These are phyloP conservation scores for Phialophora verrucosa DNA, from an alignment of 2,329 filamentous ascomycete genomes.

Conservation along the genomic window DNA sequence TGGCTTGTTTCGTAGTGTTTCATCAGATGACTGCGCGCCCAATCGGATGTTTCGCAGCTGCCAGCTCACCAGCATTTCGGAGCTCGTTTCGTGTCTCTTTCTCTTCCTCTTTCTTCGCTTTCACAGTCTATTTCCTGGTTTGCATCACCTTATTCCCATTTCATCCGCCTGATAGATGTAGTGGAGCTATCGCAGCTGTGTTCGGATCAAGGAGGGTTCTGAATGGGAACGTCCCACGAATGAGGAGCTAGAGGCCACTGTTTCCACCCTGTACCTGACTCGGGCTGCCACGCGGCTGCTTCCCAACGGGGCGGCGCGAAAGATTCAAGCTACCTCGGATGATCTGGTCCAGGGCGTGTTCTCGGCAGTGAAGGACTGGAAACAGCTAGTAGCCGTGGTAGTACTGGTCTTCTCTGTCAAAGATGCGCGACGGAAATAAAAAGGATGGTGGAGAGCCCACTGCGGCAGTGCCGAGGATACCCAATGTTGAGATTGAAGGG, in stretches of 20 bases:
- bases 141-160: slow-evolving; percentile 5
- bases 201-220: slow-evolving; percentile 27
- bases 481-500: slow-evolving; percentile 13
- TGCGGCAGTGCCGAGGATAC: not conserved
- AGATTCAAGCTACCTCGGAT: slow-evolving; percentile 9
- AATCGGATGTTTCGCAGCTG: slow-evolving; percentile 23
- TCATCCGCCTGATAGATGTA: slow-evolving; percentile 7
- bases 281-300: slow-evolving; percentile 22
- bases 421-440: slow-evolving; percentile 11
- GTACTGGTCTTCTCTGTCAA: slow-evolving; percentile 16
- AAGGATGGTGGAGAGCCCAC: slow-evolving; percentile 10
- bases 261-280: slow-evolving; percentile 10
- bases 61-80: slow-evolving; percentile 18
- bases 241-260: slow-evolving; percentile 9
- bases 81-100: slow-evolving; percentile 12
- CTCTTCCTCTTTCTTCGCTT: slow-evolving; percentile 11
- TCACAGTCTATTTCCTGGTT: slow-evolving; percentile 1
- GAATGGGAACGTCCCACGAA: slow-evolving; percentile 14
- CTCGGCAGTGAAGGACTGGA: slow-evolving; percentile 19
- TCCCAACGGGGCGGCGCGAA: slow-evolving; percentile 23
- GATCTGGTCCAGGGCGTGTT: slow-evolving; percentile 20
- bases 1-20: slow-evolving; percentile 31
- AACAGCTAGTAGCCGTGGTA: slow-evolving; percentile 14
- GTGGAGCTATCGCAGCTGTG: slow-evolving; percentile 7
- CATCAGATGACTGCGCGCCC: slow-evolving; percentile 23